Evolutionary conservation across 2,329 filamentous ascomycete genomes (phyloP).

Genomic region (Truncatella angustata): DNA sequence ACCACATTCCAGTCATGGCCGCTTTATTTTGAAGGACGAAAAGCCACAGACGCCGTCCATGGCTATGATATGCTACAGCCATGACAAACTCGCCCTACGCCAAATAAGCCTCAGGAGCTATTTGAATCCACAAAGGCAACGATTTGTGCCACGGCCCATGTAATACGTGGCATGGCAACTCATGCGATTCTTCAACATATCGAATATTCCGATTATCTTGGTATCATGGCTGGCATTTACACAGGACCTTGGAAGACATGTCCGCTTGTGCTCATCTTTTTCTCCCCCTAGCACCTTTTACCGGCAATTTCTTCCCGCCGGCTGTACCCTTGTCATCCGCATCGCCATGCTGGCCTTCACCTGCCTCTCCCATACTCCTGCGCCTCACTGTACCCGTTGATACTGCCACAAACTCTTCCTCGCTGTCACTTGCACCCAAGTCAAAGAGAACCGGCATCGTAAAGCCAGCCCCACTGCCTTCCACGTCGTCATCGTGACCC

Average conservation of each 20-base stretch:
- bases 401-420: constrained; percentile 76
- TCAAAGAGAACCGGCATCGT: constrained; percentile 92
- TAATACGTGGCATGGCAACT: too few species aligned
- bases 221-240: too few species aligned
- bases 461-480: constrained; percentile 62
- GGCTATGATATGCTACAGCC: too few species aligned
- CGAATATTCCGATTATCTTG: too few species aligned
- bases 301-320: constrained; percentile 28
- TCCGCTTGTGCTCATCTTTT: constrained; percentile 30
- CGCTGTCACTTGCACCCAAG: constrained; percentile 89
- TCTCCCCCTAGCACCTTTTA: constrained; percentile 38
- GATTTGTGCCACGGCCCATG: too few species aligned
- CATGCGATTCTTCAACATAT: not conserved
- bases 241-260: too few species aligned
- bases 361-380: constrained; percentile 74
- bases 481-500: constrained; percentile 56
- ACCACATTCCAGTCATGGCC: not conserved
- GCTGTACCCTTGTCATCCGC: constrained; percentile 31
- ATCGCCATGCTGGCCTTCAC: constrained; percentile 56
- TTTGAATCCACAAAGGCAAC: too few species aligned
- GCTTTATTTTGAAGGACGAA: not conserved
- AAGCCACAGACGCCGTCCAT: too few species aligned
- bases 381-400: constrained; percentile 81
- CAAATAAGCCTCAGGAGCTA: too few species aligned
- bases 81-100: too few species aligned